These are phyloP conservation scores for Solanum chiquidenum DNA, from an alignment of 257 asterid species.

Conservation along the genomic window DNA sequence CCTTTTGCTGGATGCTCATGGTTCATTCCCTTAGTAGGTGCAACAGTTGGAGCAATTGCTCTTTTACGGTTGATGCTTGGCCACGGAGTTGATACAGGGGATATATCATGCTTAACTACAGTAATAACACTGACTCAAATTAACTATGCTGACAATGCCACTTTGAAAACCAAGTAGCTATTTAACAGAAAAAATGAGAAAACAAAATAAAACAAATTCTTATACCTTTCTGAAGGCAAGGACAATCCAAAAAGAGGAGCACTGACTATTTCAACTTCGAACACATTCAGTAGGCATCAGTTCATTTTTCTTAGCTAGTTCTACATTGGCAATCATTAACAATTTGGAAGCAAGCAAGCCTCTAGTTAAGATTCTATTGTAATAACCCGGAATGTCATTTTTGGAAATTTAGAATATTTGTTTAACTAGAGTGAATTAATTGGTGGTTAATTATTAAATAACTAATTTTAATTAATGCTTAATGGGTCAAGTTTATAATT, in stretches of 20 bases:
- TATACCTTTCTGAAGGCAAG: not conserved
- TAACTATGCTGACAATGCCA: not conserved
- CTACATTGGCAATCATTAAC: not conserved
- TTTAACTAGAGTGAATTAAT: too few species aligned
- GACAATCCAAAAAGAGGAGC: not conserved
- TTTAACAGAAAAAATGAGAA: not conserved
- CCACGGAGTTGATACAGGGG: conserved; percentile 39
- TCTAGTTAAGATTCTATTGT: not conserved
- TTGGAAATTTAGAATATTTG: too few species aligned
- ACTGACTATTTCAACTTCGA: not conserved
- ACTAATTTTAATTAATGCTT: too few species aligned
- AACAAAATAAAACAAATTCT: not conserved
- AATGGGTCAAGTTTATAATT: too few species aligned
- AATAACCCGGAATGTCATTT: too few species aligned
- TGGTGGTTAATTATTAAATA: too few species aligned
- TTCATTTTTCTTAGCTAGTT: not conserved
- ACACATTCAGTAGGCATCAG: not conserved
- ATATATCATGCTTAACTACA: conserved; percentile 33
- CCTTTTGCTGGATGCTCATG: conserved; percentile 40
- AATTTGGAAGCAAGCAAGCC: not conserved
- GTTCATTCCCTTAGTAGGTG: conserved; percentile 26
- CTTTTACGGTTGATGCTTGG: conserved; percentile 26
- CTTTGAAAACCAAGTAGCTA: not conserved
- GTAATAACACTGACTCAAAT: not conserved
- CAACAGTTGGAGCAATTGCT: conserved; percentile 38